phyloP scores from a whole-genome alignment of 225 moss, liverwort and hornwort genomes.

The Marchantia polymorpha region DNA sequence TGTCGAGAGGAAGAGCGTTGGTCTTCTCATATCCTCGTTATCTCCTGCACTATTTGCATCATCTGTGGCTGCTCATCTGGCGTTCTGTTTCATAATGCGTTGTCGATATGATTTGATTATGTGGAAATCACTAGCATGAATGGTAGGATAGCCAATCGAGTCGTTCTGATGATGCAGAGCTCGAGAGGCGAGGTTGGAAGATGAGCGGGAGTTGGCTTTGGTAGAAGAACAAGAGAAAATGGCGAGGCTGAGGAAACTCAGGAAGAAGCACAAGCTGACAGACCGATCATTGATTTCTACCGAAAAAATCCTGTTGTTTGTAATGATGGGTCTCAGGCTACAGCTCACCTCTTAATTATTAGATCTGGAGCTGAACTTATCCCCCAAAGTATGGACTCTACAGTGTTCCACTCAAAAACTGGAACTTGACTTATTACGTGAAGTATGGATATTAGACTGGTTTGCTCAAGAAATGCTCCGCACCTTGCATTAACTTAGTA shows the following conservation, averaged over 20 bases:
- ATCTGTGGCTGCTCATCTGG: no score
- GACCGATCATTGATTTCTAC: slow-evolving; percentile 20
- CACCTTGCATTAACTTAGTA: no score
- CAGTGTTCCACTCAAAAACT: no score
- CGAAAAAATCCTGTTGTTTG: background rate
- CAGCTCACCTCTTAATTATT: no score
- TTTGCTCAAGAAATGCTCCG: no score
- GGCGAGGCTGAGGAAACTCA: slow-evolving; percentile 37
- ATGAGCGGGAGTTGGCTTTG: slow-evolving; percentile 36
- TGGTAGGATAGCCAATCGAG: background rate
- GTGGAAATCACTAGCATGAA: background rate
- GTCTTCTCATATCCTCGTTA: background rate
- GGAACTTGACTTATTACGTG: no score
- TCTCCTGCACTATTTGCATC: background rate
- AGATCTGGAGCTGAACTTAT: no score
- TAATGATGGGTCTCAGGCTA: background rate
- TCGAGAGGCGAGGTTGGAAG: slow-evolving; percentile 42
- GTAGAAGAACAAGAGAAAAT: slow-evolving; percentile 41
- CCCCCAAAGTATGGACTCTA: no score
- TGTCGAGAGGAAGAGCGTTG: slow-evolving; percentile 85
- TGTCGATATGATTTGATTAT: background rate
- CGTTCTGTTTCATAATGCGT: no score
- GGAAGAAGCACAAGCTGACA: slow-evolving; percentile 31
- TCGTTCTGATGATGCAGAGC: slow-evolving; percentile 29
- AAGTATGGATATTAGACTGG: no score